A percentile compares a stretch with the other conserved stretches of the same genome.
These are phyloP conservation scores for Bauhinia variegata DNA, from an alignment of 306 rosid species.

Conservation along the genomic window DNA sequence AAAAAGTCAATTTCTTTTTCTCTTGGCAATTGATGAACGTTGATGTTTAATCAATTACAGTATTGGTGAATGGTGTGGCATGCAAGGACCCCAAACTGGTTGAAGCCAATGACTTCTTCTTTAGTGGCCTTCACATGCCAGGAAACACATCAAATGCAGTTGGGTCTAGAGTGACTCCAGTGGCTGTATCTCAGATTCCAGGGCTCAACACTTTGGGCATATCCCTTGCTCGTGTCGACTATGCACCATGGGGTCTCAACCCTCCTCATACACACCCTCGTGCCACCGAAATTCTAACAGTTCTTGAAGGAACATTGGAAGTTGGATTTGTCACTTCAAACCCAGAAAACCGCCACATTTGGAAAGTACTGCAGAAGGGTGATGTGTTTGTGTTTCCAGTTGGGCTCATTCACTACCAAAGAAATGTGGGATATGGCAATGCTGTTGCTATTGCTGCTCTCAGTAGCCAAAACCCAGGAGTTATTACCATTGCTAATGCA, in stretches of 20 bases:
- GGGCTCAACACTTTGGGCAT: conserved; percentile 41
- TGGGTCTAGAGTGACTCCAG: conserved; percentile 46
- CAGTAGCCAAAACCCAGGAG: conserved; percentile 45
- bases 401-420: conserved; percentile 46
- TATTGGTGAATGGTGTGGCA: conserved; percentile 35
- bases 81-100: conserved; percentile 51
- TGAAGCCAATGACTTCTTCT: conserved; percentile 36
- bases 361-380: conserved; percentile 38
- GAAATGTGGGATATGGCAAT: conserved; percentile 38
- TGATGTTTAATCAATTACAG: too few species aligned
- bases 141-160: conserved; percentile 42
- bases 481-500: conserved; percentile 39
- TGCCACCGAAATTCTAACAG: conserved; percentile 40
- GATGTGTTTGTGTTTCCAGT: conserved; percentile 50
- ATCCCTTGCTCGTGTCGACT: conserved; percentile 42
- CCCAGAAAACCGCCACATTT: conserved; percentile 40
- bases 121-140: conserved; percentile 39
- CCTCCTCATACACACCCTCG: conserved; percentile 56
- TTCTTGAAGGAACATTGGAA: conserved; percentile 40
- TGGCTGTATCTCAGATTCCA: conserved; percentile 37
- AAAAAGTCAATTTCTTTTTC: too few species aligned
- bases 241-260: conserved; percentile 46
- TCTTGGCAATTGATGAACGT: too few species aligned
- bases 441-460: conserved; percentile 48
- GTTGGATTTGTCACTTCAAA: conserved; percentile 52